These are phyloP conservation scores for Paramecium sonneborni DNA, from an alignment of 73 alveolate species.

Conservation along the genomic window DNA sequence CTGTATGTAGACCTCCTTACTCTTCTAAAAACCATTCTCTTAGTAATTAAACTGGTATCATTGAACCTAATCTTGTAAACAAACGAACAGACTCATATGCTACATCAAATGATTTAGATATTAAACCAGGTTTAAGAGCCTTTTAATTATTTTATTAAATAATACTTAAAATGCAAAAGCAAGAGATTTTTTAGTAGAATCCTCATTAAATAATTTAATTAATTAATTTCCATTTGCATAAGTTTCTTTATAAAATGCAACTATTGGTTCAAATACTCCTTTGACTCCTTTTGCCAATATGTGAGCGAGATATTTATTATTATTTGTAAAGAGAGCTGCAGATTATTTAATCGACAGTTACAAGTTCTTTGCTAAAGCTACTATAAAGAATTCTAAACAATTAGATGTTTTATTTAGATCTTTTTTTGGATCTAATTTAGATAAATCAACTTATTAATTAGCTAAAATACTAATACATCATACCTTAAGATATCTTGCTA, in stretches of 20 bases:
- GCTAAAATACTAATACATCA: neutral
- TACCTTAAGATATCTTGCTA: constrained; percentile 35
- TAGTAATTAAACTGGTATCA: constrained; percentile 77
- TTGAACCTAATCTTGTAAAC: constrained; percentile 78
- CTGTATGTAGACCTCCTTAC: constrained; percentile 85
- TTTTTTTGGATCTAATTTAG: constrained; percentile 61
- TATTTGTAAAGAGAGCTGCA: constrained; percentile 95
- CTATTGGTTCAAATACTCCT: constrained; percentile 89
- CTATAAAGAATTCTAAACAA: constrained; percentile 89
- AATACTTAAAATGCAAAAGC: neutral
- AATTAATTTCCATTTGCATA: constrained; percentile 15
- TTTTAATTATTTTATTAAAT: neutral
- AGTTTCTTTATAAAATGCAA: constrained; percentile 66
- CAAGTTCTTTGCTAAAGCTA: constrained; percentile 85
- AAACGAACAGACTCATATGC: constrained; percentile 78
- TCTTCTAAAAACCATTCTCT: constrained; percentile 92
- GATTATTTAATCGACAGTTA: constrained; percentile 92
- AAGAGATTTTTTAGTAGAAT: constrained; percentile 41
- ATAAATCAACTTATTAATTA: constrained; percentile 61
- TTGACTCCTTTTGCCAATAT: constrained; percentile 96
- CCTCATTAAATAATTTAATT: constrained; percentile 47
- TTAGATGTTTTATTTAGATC: constrained; percentile 58
- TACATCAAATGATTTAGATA: constrained; percentile 78
- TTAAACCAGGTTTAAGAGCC: constrained; percentile 82
- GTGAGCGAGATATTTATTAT: constrained; percentile 94